Evolutionary conservation across 306 rosid species (phyloP).

Genomic region (Rosa rugosa): DNA sequence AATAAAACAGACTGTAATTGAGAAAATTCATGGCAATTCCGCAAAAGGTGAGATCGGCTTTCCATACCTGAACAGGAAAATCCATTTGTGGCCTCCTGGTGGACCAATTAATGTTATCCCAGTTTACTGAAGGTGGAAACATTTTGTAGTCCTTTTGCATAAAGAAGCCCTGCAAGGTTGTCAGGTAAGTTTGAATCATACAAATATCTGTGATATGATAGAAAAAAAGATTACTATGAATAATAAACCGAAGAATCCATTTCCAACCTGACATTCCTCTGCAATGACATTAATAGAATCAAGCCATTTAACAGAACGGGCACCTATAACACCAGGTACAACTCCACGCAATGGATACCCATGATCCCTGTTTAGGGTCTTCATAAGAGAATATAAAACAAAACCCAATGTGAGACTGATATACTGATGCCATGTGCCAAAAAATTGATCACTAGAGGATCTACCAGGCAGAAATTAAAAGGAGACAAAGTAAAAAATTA

Average conservation of each 20-base stretch:
- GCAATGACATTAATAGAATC: slow-evolving; percentile 62
- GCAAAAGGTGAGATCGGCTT: background rate
- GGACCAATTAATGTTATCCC: slow-evolving; percentile 92
- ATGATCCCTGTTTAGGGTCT: slow-evolving; percentile 92
- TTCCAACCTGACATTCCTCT: slow-evolving; percentile 87
- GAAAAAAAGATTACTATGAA: background rate
- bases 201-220: slow-evolving; percentile 8
- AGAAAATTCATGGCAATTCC: background rate
- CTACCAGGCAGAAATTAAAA: background rate
- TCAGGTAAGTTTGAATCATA: slow-evolving; percentile 4
- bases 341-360: slow-evolving; percentile 88
- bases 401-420: slow-evolving; percentile 18
- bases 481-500: background rate
- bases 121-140: slow-evolving; percentile 93
- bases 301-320: slow-evolving; percentile 97
- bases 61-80: slow-evolving; percentile 90
- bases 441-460: background rate
- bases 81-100: slow-evolving; percentile 94
- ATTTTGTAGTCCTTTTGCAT: slow-evolving; percentile 99
- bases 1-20: background rate
- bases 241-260: slow-evolving; percentile 19
- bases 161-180: slow-evolving; percentile 79
- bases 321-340: slow-evolving; percentile 97
- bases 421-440: slow-evolving; percentile 7
- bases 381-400: slow-evolving; percentile 17